Evolutionary conservation across 2,329 filamentous ascomycete species (phyloP), one percentile per base, ranked within the genome.

Genomic region (Aspergillus sp.): DNA sequence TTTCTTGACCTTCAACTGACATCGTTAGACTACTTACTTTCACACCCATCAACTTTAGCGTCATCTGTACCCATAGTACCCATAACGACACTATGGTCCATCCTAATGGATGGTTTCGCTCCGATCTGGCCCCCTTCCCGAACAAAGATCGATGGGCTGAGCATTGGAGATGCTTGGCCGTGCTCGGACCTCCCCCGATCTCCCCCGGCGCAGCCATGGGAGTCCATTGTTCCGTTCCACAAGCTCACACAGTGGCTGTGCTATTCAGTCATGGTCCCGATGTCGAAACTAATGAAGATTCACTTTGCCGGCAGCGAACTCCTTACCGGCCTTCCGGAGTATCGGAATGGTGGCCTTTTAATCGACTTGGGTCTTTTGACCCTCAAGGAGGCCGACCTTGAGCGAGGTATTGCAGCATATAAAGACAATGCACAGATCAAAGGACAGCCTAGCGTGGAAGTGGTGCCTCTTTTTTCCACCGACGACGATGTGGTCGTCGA

Each of bases 181-280:
- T 96, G 93, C 76, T 86, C 84, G 11, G 85, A 87, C 32, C 91
- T 98, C 85, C 91, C 92, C 1, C 79, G 81, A 45, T 77, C 78
- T 1, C 86, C 89, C 73, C 81, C 87, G 64, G 83, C 83, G 6
- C 80, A 86, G 63, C 82, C 86, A 1, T 91, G 89, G 89, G 89
- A 93, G 71, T 88, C 83, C 64, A 93, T 96, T 66, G 85, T 93
- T 11, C 92, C 92, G 0, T 96, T 96, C 78, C 93, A 97, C 80
- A 96, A 96, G 76, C 83, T 96, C 36, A 96, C 92, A 0, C 92
- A 96, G 74, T 97, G 93, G 93, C 87, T 97, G 55, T 91, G 89
- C 49, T 96, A 96, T 76, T 96, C 91, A 2, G 83, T 97, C 55
- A 96, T 96, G 90, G 88, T 92, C 22, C 92, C 92, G 0, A 96